A percentile compares a stretch with the other conserved stretches of the same genome.
These are phyloP conservation scores for Oldenlandia corymbosa DNA, from an alignment of 257 asterid genomes.

Conservation along the genomic window DNA sequence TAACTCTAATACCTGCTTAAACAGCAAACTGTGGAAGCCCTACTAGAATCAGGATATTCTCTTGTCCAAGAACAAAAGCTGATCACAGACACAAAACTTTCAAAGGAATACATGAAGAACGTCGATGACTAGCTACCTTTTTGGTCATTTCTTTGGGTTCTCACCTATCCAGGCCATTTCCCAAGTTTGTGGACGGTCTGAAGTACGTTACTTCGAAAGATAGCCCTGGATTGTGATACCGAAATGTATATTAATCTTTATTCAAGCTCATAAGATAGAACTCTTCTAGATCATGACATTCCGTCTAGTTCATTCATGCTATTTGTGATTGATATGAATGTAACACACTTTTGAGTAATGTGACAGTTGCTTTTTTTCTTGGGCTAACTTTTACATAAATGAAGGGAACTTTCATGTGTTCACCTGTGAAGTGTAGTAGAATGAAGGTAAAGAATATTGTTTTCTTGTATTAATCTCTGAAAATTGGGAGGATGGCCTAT, in stretches of 20 bases:
- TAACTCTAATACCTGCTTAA: conserved; percentile 10
- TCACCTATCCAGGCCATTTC: conserved; percentile 2
- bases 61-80: conserved; percentile 75
- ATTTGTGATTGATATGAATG: not conserved
- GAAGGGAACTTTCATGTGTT: not conserved
- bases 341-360: not conserved
- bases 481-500: not conserved
- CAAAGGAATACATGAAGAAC: conserved; percentile 96
- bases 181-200: not conserved
- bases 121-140: conserved; percentile 44
- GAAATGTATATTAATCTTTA: not conserved
- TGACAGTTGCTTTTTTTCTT: not conserved
- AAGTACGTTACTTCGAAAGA: not conserved
- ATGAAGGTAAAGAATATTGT: not conserved
- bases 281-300: not conserved
- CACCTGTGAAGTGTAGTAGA: not conserved
- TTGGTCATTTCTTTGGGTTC: not conserved
- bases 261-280: not conserved
- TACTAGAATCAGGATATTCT: conserved; percentile 71
- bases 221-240: not conserved
- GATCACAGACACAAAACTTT: conserved; percentile 65
- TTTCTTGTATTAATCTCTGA: not conserved
- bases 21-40: conserved; percentile 82
- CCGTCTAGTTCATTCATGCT: not conserved
- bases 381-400: not conserved